Percentiles rank a stretch among this genome's conserved stretches.
phyloP scores from a whole-genome alignment of 441 rosid genomes.

The Pelargonium cotyledonis region DNA sequence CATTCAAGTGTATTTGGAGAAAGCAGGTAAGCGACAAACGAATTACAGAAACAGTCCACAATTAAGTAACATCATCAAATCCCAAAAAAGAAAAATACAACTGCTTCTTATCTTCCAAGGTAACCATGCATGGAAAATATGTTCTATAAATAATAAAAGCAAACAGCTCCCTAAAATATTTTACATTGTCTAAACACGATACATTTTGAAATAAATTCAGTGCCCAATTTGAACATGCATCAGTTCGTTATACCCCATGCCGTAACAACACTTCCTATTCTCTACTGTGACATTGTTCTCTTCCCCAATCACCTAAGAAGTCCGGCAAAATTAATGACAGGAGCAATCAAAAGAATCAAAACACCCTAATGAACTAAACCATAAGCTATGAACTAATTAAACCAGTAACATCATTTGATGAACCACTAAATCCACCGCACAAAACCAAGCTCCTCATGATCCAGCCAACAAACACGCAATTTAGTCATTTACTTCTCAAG shows the following conservation, averaged over 20 bases:
- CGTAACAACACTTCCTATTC: not conserved
- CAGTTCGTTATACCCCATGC: not conserved
- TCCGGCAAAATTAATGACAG: not conserved
- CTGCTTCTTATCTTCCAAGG: not conserved
- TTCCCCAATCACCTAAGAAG: not conserved
- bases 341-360: not conserved
- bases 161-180: too few species aligned
- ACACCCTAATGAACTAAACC: not conserved
- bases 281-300: not conserved
- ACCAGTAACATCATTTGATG: not conserved
- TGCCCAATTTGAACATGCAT: not conserved
- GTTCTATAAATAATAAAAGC: too few species aligned
- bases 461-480: constrained; percentile 2
- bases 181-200: not conserved
- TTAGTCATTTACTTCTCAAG: not conserved
- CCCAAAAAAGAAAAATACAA: not conserved
- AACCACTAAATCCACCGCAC: not conserved
- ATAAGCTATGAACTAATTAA: not conserved
- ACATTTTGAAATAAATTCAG: not conserved
- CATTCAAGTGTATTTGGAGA: not conserved
- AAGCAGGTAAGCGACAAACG: not conserved
- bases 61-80: not conserved
- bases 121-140: not conserved
- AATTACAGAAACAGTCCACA: not conserved
- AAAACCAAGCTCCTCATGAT: not conserved